A percentile compares a stretch with the other conserved stretches of the same genome.
Conservation (phyloP, 2,329 filamentous ascomycete genomes). For the Neocatenulostroma microsporum region DNA sequence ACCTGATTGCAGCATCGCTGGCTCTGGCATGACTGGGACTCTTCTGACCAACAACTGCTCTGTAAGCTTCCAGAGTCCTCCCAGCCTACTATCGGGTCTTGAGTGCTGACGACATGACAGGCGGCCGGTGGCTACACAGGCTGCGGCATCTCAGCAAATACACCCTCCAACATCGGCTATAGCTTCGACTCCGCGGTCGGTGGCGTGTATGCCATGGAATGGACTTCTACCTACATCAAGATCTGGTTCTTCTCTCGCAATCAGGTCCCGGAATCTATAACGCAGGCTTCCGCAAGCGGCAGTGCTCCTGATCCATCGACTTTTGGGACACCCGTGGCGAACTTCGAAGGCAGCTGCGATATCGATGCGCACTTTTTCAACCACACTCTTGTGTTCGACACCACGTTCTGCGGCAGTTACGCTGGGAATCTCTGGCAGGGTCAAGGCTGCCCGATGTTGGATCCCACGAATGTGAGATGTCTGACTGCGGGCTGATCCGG, state of each 20-base stretch:
- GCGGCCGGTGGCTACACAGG: conserved; percentile 39
- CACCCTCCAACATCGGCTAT: conserved; percentile 31
- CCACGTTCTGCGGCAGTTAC: conserved; percentile 32
- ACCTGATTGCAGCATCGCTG: conserved; percentile 33
- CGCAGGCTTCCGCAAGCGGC: conserved; percentile 21
- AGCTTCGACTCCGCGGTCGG: conserved; percentile 43
- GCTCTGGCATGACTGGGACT: conserved; percentile 35
- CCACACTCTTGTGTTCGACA: conserved; percentile 31
- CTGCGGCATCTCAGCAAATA: conserved; percentile 15
- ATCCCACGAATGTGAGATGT: conserved; percentile 17
- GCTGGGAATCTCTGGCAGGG: conserved; percentile 22
- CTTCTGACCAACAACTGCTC: conserved; percentile 46
- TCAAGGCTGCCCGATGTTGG: conserved; percentile 20
- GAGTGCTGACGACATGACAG: conserved; percentile 8
- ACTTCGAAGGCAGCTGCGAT: conserved; percentile 36
- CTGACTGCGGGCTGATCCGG: conserved; percentile 1
- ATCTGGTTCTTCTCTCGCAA: conserved; percentile 73
- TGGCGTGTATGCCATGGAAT: conserved; percentile 46
- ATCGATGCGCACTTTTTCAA: conserved; percentile 30
- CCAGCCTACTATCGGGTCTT: neutral
- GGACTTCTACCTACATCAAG: conserved; percentile 63
- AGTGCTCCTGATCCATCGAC: conserved; percentile 50
- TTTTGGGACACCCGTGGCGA: conserved; percentile 54
- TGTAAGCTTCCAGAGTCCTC: conserved; percentile 26
- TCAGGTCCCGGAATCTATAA: conserved; percentile 56